Evolutionary conservation across 2,329 filamentous ascomycete genomes (phyloP).

Genomic region (Fusarium proliferatum): DNA sequence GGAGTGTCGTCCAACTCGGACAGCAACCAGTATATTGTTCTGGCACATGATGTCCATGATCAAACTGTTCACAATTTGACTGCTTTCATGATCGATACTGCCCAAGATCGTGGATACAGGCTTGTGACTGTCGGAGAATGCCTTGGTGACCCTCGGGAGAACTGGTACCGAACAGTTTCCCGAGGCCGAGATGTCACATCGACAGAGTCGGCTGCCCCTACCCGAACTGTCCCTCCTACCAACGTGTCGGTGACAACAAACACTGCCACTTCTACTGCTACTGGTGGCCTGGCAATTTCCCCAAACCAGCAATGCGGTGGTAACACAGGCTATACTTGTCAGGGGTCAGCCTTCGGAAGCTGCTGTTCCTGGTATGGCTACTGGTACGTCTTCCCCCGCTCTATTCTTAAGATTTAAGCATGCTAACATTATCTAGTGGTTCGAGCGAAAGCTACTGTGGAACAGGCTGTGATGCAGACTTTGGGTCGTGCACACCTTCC

Average conservation of each 20-base stretch:
- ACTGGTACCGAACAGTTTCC: constrained; percentile 61
- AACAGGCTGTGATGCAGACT: constrained; percentile 52
- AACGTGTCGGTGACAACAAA: constrained; percentile 21
- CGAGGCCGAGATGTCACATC: constrained; percentile 22
- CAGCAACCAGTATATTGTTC: constrained; percentile 58
- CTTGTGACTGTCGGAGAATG: constrained; percentile 69
- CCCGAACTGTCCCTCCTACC: constrained; percentile 20
- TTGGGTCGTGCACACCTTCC: constrained; percentile 48
- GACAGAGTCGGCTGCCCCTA: constrained; percentile 11
- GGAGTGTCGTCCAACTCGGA: constrained; percentile 49
- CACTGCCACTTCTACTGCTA: constrained; percentile 28
- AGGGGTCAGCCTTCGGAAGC: constrained; percentile 50
- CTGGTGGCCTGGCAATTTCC: constrained; percentile 42
- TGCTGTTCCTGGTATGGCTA: constrained; percentile 57
- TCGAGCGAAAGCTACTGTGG: constrained; percentile 50
- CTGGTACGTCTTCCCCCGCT: constrained; percentile 46
- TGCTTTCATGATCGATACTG: constrained; percentile 56
- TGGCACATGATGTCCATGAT: constrained; percentile 64
- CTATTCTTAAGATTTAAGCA: neutral
- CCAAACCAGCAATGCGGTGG: constrained; percentile 53
- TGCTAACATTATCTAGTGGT: constrained; percentile 44
- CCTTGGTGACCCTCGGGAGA: constrained; percentile 60
- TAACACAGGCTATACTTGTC: constrained; percentile 50
- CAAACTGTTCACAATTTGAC: constrained; percentile 58
- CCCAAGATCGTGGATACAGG: constrained; percentile 55